phyloP scores from a whole-genome alignment of 352 stramenopile species.

The Globisporangium heterothallicum region DNA sequence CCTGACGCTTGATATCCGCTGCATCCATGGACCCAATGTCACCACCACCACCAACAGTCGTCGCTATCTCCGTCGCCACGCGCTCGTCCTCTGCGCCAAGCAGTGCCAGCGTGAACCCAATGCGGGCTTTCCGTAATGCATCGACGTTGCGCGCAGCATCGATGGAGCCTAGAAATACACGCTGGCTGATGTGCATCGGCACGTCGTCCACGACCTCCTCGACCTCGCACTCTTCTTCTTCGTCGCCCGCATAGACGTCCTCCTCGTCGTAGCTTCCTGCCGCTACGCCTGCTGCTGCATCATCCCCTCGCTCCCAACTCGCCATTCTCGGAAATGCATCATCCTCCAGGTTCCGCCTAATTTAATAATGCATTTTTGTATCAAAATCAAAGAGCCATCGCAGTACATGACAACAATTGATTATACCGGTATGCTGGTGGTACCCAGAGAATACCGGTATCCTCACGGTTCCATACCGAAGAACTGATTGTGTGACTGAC shows the following conservation, averaged over 20 bases:
- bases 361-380: neutral
- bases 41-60: too few species aligned
- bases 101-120: constrained; percentile 40
- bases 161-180: constrained; percentile 61
- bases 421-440: neutral
- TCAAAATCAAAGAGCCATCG: neutral
- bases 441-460: neutral
- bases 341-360: neutral
- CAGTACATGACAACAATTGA: neutral
- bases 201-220: constrained; percentile 56
- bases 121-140: constrained; percentile 27
- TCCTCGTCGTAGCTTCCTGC: neutral
- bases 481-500: too few species aligned
- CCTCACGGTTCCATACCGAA: neutral
- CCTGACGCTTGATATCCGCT: constrained; percentile 8
- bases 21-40: neutral
- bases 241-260: neutral
- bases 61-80: neutral
- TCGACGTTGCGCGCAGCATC: constrained; percentile 49
- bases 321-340: too few species aligned
- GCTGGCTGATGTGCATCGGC: constrained; percentile 40
- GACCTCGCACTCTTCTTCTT: constrained; percentile 41
- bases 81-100: constrained; percentile 15
- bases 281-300: neutral
- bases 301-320: too few species aligned